Conservation (phyloP, 305 asterid species). For the Fraxinus greggii region DNA sequence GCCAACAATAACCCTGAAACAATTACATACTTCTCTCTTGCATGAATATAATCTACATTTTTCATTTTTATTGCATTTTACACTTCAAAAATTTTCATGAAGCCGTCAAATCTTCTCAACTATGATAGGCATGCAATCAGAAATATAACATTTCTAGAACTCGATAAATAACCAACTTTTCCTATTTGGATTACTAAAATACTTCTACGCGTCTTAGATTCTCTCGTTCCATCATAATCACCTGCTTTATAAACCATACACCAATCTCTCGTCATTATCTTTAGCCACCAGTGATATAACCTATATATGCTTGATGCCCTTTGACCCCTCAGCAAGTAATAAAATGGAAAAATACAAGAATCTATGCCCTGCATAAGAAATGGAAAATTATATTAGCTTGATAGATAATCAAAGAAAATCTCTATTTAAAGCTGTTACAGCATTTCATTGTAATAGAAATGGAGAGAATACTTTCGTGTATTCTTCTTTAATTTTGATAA, state of each 20-base stretch:
- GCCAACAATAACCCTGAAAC: neutral
- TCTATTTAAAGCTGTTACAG: neutral
- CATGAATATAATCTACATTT: neutral
- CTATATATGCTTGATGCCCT: neutral
- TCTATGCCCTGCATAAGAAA: slow-evolving; percentile 13
- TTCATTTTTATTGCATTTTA: neutral
- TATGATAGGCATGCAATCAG: neutral
- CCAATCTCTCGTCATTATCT: neutral
- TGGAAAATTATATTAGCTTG: neutral
- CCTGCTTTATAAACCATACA: neutral
- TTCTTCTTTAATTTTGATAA: neutral
- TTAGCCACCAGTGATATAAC: neutral
- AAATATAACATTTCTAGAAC: neutral
- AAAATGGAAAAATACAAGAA: neutral
- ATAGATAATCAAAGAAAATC: neutral
- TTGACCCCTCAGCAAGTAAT: neutral
- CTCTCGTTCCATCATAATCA: neutral
- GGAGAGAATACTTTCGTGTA: neutral
- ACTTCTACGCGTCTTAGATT: neutral
- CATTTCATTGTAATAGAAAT: neutral
- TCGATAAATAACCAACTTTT: neutral
- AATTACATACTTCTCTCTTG: neutral
- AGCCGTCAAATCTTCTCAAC: neutral
- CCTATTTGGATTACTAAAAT: neutral
- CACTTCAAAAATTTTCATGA: neutral